Base-by-base conservation (phyloP, 306 rosid species). In the Vigna trinervia region DNA sequence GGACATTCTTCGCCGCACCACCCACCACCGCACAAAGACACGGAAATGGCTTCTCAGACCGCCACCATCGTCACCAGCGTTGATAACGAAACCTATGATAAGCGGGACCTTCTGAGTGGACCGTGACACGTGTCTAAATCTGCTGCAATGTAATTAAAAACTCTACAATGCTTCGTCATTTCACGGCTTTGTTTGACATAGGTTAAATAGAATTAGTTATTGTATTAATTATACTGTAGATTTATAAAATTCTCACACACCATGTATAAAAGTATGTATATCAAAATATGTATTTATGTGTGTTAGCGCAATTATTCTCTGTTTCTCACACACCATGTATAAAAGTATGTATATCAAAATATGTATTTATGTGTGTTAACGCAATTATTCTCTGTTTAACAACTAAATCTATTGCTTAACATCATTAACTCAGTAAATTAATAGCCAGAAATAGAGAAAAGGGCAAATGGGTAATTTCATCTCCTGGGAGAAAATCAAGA, bases 21-120 rank as follows among this genome's bases (percentile, higher is more conserved):
- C 12, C 8, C n/a, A 17, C 6, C 34, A 0, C 8, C 6, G 2
- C 10, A 3, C 14, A 5, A 23, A 1, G 71, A 13, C 4, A 1
- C 85, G 22, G 62, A 58, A 62, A 9, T 38, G 59, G 11, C 63
- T 5, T 10, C 34, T 5, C 65, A 22, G 0, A 28, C 83, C 0
- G 79, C 81, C 30, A 68, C 83, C 48, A 69, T 73, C 5, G 39
- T 52, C 30, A 53, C 89, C 23, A 62, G 61, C 34, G 81, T 82
- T 2, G 90, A 86, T 68, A 58, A 13, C 14, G 46, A 77, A 6
- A 19, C 2, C 0, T 63, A n/a, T 14, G 60, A 77, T 10, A 57
- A 57, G 32, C 54, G 39, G 1, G 85, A 88, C 83, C 84, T 85
- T 71, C 81, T 85, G 50, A 78, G 6, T 48, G 87, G 82, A 56